Evolutionary conservation across 2,329 filamentous ascomycete genomes (phyloP).

Genomic region (Microsporum canis): DNA sequence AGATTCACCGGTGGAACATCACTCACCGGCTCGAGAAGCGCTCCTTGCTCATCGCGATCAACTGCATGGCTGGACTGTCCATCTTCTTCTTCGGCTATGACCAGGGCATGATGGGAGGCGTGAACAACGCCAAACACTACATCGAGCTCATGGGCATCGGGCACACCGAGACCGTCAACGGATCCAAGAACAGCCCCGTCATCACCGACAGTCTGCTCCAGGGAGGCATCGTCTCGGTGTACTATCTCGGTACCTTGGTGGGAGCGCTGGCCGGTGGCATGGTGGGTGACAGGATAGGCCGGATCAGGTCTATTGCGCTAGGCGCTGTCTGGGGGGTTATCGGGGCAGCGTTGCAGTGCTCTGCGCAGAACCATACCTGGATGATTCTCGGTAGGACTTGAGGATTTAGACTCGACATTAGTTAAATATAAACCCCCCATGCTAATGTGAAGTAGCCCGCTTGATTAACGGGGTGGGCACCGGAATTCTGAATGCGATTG

Average conservation of each 20-base stretch:
- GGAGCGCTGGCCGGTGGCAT: constrained; percentile 45
- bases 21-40: constrained; percentile 46
- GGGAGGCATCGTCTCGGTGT: constrained; percentile 50
- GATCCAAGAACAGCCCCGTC: constrained; percentile 37
- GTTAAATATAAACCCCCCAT: background rate
- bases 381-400: constrained; percentile 51
- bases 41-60: constrained; percentile 49
- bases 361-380: constrained; percentile 55
- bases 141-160: constrained; percentile 55
- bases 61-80: constrained; percentile 51
- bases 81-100: constrained; percentile 60
- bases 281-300: background rate
- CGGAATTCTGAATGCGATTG: constrained; percentile 58
- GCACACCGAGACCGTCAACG: constrained; percentile 41
- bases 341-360: constrained; percentile 54
- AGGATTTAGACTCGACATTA: background rate
- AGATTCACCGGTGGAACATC: constrained; percentile 31
- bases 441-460: constrained; percentile 33
- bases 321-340: constrained; percentile 48
- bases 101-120: constrained; percentile 47
- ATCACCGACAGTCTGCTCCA: constrained; percentile 50
- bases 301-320: constrained; percentile 46
- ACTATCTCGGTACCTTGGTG: constrained; percentile 51
- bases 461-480: constrained; percentile 55
- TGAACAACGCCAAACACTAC: constrained; percentile 55